These are phyloP conservation scores for Corrigiola litoralis DNA, from an alignment of 179 eudicot species.

Conservation along the genomic window DNA sequence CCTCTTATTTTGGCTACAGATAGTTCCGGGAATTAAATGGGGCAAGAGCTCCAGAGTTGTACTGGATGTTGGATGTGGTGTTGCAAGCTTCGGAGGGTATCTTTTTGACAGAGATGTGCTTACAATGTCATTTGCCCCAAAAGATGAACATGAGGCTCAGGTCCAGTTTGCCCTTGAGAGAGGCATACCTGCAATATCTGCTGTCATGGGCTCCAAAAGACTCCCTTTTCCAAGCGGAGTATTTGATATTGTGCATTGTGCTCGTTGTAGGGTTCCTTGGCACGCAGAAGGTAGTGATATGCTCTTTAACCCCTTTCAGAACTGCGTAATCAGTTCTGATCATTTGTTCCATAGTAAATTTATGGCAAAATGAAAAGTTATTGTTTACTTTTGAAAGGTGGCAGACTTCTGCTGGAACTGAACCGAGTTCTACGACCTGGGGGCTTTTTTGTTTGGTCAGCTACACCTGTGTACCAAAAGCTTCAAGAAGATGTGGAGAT, in stretches of 20 bases:
- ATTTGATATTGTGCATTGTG: conserved; percentile 78
- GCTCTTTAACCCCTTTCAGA: no score
- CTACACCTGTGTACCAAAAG: conserved; percentile 81
- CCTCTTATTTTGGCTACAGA: conserved; percentile 36
- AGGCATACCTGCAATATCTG: conserved; percentile 89
- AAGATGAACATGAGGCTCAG: conserved; percentile 90
- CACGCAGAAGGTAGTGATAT: conserved; percentile 88
- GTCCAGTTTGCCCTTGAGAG: conserved; percentile 84
- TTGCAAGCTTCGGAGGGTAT: conserved; percentile 82
- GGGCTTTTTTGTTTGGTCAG: conserved; percentile 85
- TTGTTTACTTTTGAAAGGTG: conserved; percentile 37
- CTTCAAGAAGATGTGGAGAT: conserved; percentile 74
- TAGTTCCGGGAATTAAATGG: conserved; percentile 75
- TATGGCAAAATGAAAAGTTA: background rate
- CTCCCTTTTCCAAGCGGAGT: conserved; percentile 79
- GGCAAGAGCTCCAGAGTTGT: conserved; percentile 74
- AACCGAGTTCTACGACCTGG: conserved; percentile 84
- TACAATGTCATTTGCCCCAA: conserved; percentile 85
- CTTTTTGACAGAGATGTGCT: conserved; percentile 80
- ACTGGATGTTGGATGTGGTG: conserved; percentile 90
- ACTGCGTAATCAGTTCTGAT: background rate
- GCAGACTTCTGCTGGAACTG: conserved; percentile 72
- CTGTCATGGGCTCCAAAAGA: conserved; percentile 76
- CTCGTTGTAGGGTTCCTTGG: conserved; percentile 92
- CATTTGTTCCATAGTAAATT: background rate